Evolutionary conservation across 139 green algal species (phyloP), one percentile per base, ranked within the genome.

Genomic region (Micractinium sp.): DNA sequence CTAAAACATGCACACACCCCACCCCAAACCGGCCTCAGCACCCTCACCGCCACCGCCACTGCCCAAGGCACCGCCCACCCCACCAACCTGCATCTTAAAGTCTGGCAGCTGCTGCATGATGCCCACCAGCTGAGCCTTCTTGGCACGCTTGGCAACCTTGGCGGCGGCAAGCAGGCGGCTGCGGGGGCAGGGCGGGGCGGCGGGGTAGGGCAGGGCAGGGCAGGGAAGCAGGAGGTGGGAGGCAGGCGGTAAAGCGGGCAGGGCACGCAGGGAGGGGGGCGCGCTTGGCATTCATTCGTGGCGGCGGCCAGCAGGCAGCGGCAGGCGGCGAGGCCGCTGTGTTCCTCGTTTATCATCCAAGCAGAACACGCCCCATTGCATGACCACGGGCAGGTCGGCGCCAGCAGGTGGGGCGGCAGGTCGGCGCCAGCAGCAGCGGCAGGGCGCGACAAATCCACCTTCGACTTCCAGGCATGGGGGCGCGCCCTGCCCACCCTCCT

Each of bases 21-120:
- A n/a, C n/a, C n/a, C n/a, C n/a, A n/a, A n/a, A n/a, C n/a, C n/a
- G n/a, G n/a, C n/a, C n/a, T 14, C 53, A 86, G 27, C 69, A 76
- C 27, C 20, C 69, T 76, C 13, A 29, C 69, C 41, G 1, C 7
- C 29, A 20, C 19, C 2, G 12, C 7, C 7, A 53, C 33, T 13
- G 0, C 74, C 83, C 0, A 12, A 78, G 15, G 38, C 25, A 3
- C 56, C 73, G 20, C 7, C 53, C 2, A 69, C 20, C 38, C 12
- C 73, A 1, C 85, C 69, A 29, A 96, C 93, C 93, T 96, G 93
- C 91, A 97, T 91, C 35, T 61, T 92, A 86, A 94, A 96, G 91
- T 97, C 93, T 9, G 94, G 93, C 90, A 97, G 90, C 39, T 88
- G 71, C 29, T 76, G 16, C 91, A 93, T 87, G 20, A 91, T 87